Base-by-base conservation (phyloP, 2,329 filamentous ascomycete species). In the Thielaviopsis punctulata region DNA sequence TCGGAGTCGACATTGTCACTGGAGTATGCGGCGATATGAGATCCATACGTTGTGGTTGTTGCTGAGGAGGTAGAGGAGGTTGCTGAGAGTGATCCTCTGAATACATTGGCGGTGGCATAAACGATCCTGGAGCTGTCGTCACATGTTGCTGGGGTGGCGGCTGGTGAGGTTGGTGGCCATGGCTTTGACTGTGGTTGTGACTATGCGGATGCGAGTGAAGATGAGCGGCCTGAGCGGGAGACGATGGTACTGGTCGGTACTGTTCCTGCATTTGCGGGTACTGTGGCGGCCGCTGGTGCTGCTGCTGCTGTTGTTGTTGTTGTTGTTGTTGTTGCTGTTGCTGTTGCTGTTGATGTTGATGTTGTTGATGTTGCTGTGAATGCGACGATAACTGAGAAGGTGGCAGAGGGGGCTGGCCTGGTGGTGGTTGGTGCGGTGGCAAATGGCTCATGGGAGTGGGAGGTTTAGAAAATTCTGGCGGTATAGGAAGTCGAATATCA, bases 181-280 rank as follows among this genome's bases (percentile, higher is more conserved):
- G 52, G 74, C 76, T 60, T n/a, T n/a, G n/a, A n/a, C n/a, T n/a
- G n/a, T n/a, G n/a, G n/a, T n/a, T n/a, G n/a, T n/a, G n/a, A n/a
- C n/a, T n/a, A n/a, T n/a, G n/a, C n/a, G n/a, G n/a, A n/a, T n/a
- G n/a, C n/a, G n/a, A n/a, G 68, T 73, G 41, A 23, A 18, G 15
- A 19, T 44, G 21, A 9, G 41, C 41, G 21, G 41, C 18, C 19
- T 55, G 53, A 23, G 53, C 49, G 36, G 53, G 53, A 24, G 53
- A 55, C 1, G 43, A 49, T 5, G 65, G 65, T 59, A 58, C 61
- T 54, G 67, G 68, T 62, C 68, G 67, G 59, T 72, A 70, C 50
- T 69, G 72, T 60, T 78, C 74, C 63, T 75, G 75, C 64, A 75
- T 71, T 57, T 72, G 69, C 18, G 23, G 13, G 22, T 48, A 33